A percentile compares a stretch with the other conserved stretches of the same genome.
These are phyloP conservation scores for Termitomyces sp. DNA, from an alignment of 1,284 basidiomycete genomes.

Conservation along the genomic window DNA sequence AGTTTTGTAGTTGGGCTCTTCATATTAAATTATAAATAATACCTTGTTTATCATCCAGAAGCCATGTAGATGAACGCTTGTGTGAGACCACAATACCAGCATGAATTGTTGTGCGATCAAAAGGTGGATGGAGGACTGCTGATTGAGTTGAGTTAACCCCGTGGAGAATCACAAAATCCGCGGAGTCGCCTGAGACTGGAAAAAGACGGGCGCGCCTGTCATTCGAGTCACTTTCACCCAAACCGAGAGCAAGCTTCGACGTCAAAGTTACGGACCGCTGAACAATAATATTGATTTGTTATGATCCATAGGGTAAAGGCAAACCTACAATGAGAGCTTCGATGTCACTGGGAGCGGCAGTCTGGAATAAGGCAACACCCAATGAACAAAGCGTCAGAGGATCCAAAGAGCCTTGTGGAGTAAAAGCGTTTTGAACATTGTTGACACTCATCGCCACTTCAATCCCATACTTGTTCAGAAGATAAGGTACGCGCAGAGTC, in stretches of 20 bases:
- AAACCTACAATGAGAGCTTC: slow-evolving; percentile 43
- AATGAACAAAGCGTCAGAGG: slow-evolving; percentile 54
- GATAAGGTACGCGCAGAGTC: slow-evolving; percentile 47
- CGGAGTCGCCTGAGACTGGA: slow-evolving; percentile 37
- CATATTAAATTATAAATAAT: background rate
- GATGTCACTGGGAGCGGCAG: slow-evolving; percentile 44
- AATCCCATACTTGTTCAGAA: slow-evolving; percentile 41
- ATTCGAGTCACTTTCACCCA: slow-evolving; percentile 16
- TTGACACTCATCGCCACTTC: slow-evolving; percentile 55
- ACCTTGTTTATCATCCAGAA: slow-evolving; percentile 5
- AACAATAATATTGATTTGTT: slow-evolving; percentile 8
- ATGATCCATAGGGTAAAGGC: background rate
- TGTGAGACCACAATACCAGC: slow-evolving; percentile 31
- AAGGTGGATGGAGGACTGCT: slow-evolving; percentile 46
- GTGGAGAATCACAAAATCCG: slow-evolving; percentile 61
- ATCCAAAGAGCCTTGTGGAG: slow-evolving; percentile 59
- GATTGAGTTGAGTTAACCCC: slow-evolving; percentile 40
- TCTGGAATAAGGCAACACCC: slow-evolving; percentile 57
- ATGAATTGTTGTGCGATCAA: slow-evolving; percentile 37
- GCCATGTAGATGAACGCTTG: slow-evolving; percentile 24
- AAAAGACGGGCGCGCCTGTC: slow-evolving; percentile 31
- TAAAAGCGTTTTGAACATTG: slow-evolving; percentile 64
- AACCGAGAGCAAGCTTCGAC: slow-evolving; percentile 45
- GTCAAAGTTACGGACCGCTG: slow-evolving; percentile 44
- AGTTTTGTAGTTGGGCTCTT: background rate